Base-by-base conservation (phyloP, 2,329 filamentous ascomycete species). In the Trichophyton benhamiae region DNA sequence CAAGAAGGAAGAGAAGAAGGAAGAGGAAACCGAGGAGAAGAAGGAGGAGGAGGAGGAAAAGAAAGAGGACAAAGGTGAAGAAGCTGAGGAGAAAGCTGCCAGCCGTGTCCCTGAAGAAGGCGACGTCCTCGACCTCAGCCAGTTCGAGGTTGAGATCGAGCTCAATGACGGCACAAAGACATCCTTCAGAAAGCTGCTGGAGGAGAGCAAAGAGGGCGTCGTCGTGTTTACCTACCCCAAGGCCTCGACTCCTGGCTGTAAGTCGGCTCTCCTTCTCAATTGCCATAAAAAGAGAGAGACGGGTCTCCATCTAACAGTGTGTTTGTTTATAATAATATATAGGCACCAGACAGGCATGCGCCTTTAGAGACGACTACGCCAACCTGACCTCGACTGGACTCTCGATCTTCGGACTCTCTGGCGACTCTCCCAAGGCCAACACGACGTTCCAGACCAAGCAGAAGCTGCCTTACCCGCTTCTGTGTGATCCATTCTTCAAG, bases 211-310 rank as follows among this genome's bases (percentile, higher is more conserved):
- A 76, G 80, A 83, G 41, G 94, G 92, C 27, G 87, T 97, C 49
- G 89, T 96, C 38, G 78, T 97, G 33, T 96, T 99, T 75, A 96
- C 91, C 36, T 97, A 97, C 72, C 94, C 94, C 63, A 95, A 88
- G 77, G 94, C 94, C 11, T 94, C 88, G 30, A 99, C 94, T 22
- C 89, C 90, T 42, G 92, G 92, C 65, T 97, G 92, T 96, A 84
- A 83, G 89, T 63, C 22, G 55, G 41, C 30, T 38, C 53, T 48
- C 13, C 57, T 60, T 52, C 17, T 25, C 42, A 46, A 17, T 17
- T 20, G 44, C 20, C 7, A n/a, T n/a, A n/a, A 11, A 48, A 20
- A 20, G 20, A 20, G 20, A 11, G 15, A 48, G 17, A 48, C 5
- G n/a, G 3, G 42, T 20, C 4, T 44, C 42, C 42, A 59, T 55